A percentile compares a stretch with the other conserved stretches of the same genome.
Evolutionary conservation across 108 stramenopile genomes (phyloP).

Genomic region (Nitzschia palea): DNA sequence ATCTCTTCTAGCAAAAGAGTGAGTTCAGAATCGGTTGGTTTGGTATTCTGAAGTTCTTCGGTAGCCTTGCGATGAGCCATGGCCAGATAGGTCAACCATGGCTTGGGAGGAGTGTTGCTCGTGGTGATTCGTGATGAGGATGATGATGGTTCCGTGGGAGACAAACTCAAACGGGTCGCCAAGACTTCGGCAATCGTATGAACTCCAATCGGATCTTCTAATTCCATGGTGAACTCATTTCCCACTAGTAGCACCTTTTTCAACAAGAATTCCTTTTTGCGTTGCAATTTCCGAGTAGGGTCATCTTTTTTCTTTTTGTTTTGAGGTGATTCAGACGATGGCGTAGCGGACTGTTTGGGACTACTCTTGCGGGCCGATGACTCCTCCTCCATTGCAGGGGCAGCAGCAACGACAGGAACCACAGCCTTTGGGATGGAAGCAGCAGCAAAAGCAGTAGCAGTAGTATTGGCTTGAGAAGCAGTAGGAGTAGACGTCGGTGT

Average conservation of each 20-base stretch:
- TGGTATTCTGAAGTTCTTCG: constrained; percentile 60
- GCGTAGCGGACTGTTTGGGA: background rate
- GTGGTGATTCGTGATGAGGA: constrained; percentile 8
- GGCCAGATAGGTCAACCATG: constrained; percentile 59
- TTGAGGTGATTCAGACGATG: background rate
- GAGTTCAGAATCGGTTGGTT: constrained; percentile 41
- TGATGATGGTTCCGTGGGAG: constrained; percentile 7
- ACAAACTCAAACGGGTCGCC: constrained; percentile 54
- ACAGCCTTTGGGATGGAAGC: too few species aligned
- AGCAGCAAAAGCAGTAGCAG: too few species aligned
- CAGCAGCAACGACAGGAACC: too few species aligned
- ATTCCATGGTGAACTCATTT: constrained; percentile 32
- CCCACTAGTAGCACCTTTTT: constrained; percentile 48
- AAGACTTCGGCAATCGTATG: constrained; percentile 72
- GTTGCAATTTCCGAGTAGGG: constrained; percentile 56
- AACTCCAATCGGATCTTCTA: constrained; percentile 32
- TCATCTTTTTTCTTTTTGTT: constrained; percentile 30
- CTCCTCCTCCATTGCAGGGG: constrained; percentile 2
- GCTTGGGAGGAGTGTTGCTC: constrained; percentile 34
- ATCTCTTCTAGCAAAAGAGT: constrained; percentile 63
- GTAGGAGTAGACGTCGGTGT: background rate
- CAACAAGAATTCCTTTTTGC: constrained; percentile 62
- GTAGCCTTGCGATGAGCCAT: constrained; percentile 56
- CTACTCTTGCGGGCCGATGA: constrained; percentile 2
- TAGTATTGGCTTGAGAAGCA: too few species aligned